These are phyloP conservation scores for Rhodotorula sp. DNA, from an alignment of 1,284 basidiomycete species.

Conservation along the genomic window DNA sequence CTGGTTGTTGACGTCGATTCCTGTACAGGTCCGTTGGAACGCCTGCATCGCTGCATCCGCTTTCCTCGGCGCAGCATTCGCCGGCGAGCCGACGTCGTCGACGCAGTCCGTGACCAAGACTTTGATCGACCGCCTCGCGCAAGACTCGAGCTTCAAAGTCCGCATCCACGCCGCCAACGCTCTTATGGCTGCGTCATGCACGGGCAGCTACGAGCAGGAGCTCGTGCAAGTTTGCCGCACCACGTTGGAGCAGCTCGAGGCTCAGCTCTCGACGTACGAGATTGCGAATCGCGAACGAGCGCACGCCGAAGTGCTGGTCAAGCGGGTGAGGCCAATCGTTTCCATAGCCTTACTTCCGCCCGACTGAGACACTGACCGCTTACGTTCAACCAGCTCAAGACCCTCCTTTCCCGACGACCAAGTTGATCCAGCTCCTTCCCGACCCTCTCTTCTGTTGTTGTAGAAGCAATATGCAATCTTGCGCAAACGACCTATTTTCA, in stretches of 20 bases:
- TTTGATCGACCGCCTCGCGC: neutral
- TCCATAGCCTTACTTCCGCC: neutral
- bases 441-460: neutral
- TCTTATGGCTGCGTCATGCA: neutral
- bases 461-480: neutral
- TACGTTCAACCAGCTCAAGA: neutral
- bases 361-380: neutral
- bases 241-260: neutral
- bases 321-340: constrained; percentile 2
- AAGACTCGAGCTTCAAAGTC: constrained; percentile 28
- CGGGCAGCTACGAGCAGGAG: neutral
- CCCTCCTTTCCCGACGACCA: too few species aligned
- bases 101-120: neutral
- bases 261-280: neutral
- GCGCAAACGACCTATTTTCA: neutral
- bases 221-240: neutral
- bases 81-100: neutral
- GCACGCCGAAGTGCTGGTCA: constrained; percentile 3
- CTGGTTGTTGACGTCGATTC: too few species aligned
- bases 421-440: neutral
- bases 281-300: neutral
- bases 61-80: neutral
- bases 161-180: constrained; percentile 20
- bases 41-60: neutral
- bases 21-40: constrained; percentile 27